A percentile compares a stretch with the other conserved stretches of the same genome.
phyloP scores from a whole-genome alignment of 768 basidiomycete genomes.

The Gyrodon lividus region DNA sequence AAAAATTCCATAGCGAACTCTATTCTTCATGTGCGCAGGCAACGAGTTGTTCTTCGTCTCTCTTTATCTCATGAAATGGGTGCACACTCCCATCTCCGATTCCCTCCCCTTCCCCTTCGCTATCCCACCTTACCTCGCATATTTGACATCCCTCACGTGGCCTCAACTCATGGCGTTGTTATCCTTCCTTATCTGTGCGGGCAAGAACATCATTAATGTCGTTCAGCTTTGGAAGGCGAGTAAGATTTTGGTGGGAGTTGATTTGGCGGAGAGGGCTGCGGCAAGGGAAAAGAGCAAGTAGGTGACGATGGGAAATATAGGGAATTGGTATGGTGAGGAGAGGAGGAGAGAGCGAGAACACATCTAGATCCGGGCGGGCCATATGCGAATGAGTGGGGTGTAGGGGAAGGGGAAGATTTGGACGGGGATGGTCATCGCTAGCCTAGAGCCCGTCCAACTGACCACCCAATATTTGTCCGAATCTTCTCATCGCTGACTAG shows the following conservation, averaged over 20 bases:
- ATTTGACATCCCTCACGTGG: slow-evolving; percentile 55
- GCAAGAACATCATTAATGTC: slow-evolving; percentile 91
- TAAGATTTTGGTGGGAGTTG: slow-evolving; percentile 91
- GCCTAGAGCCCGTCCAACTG: too few species aligned
- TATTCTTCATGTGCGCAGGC: slow-evolving; percentile 91
- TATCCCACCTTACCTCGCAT: slow-evolving; percentile 17
- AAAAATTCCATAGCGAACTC: slow-evolving; percentile 53
- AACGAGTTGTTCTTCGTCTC: slow-evolving; percentile 97
- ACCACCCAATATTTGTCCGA: too few species aligned
- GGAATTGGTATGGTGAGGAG: not conserved
- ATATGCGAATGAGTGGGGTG: not conserved
- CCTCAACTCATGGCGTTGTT: slow-evolving; percentile 66
- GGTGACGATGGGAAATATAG: not conserved
- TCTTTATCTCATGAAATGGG: slow-evolving; percentile 91
- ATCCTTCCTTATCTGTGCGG: slow-evolving; percentile 64
- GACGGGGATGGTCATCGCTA: not conserved
- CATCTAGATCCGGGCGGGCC: not conserved
- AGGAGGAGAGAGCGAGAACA: not conserved
- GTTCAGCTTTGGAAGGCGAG: slow-evolving; percentile 99
- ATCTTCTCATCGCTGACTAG: too few species aligned
- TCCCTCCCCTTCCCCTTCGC: slow-evolving; percentile 11
- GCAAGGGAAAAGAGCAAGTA: slow-evolving; percentile 42
- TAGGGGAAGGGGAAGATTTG: not conserved
- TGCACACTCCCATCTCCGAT: slow-evolving; percentile 59
- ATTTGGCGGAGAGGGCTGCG: slow-evolving; percentile 79